Evolutionary conservation across 441 rosid species (phyloP).

Genomic region (Geranium incanum): DNA sequence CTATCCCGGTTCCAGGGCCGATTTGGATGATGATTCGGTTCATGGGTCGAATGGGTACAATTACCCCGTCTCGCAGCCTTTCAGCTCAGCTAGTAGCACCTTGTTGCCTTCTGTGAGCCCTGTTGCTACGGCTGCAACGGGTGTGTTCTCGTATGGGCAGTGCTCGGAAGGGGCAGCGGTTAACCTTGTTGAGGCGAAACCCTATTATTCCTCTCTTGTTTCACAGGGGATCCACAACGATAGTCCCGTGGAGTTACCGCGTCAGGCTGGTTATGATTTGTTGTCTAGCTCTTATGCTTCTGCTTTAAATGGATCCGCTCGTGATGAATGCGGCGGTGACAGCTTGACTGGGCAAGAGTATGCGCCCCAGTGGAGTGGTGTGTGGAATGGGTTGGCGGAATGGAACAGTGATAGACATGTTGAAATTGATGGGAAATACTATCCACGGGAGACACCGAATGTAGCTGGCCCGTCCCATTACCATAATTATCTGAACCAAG

Average conservation of each 20-base stretch:
- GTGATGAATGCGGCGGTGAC: slow-evolving; percentile 27
- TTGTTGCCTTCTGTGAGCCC: slow-evolving; percentile 22
- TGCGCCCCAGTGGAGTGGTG: slow-evolving; percentile 24
- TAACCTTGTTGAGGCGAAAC: slow-evolving; percentile 27
- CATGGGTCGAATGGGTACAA: slow-evolving; percentile 21
- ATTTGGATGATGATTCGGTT: slow-evolving; percentile 23
- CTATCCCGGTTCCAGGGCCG: slow-evolving; percentile 11
- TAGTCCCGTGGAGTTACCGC: not conserved
- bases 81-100: slow-evolving; percentile 19
- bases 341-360: slow-evolving; percentile 23
- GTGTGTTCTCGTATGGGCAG: slow-evolving; percentile 18
- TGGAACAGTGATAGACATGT: slow-evolving; percentile 28
- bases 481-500: slow-evolving; percentile 29
- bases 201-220: slow-evolving; percentile 34
- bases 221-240: slow-evolving; percentile 18
- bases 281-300: slow-evolving; percentile 25
- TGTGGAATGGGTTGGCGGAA: slow-evolving; percentile 30
- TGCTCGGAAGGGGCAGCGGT: slow-evolving; percentile 10
- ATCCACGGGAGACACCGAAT: slow-evolving; percentile 23
- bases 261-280: slow-evolving; percentile 4
- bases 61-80: slow-evolving; percentile 18
- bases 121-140: slow-evolving; percentile 20
- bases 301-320: slow-evolving; percentile 20
- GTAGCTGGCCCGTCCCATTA: slow-evolving; percentile 21
- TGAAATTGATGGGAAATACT: slow-evolving; percentile 27